Conservation (phyloP, 1,284 basidiomycete species). For the Leccinum proximum region DNA sequence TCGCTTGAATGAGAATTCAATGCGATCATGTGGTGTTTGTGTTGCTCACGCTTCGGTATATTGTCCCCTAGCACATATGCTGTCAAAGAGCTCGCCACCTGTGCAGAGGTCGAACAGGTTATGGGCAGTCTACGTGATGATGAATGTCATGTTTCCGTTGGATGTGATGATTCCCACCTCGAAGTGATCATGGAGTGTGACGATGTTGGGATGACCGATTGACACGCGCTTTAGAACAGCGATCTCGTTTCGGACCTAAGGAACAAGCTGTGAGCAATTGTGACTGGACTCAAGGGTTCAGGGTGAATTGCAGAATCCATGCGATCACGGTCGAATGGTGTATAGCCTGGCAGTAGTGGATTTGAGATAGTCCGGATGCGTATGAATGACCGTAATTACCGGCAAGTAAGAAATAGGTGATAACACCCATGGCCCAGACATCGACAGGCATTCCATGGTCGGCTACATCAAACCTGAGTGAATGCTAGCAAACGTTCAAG, state of each 20-base stretch:
- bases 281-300: conserved; percentile 12
- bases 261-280: conserved; percentile 8
- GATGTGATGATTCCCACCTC: conserved; percentile 54
- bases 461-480: conserved; percentile 38
- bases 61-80: conserved; percentile 97
- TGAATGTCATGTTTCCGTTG: conserved; percentile 2
- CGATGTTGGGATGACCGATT: conserved; percentile 86
- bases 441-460: conserved; percentile 97
- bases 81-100: conserved; percentile 97
- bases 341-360: too few species aligned
- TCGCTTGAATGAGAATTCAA: conserved; percentile 4
- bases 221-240: conserved; percentile 94
- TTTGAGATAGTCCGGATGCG: conserved; percentile 4
- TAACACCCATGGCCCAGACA: conserved; percentile 97
- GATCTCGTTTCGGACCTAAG: conserved; percentile 94
- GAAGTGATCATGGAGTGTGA: conserved; percentile 96
- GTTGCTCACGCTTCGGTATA: conserved; percentile 86
- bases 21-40: conserved; percentile 4
- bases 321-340: conserved; percentile 36
- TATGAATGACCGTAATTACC: conserved; percentile 28
- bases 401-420: conserved; percentile 93
- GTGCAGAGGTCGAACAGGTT: conserved; percentile 98
- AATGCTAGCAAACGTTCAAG: background rate
- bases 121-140: conserved; percentile 68
- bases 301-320: conserved; percentile 3